Percentiles rank a stretch among this genome's conserved stretches.
Evolutionary conservation across 1,139 yeast genomes (phyloP).

Genomic region (Hansenula sp.): DNA sequence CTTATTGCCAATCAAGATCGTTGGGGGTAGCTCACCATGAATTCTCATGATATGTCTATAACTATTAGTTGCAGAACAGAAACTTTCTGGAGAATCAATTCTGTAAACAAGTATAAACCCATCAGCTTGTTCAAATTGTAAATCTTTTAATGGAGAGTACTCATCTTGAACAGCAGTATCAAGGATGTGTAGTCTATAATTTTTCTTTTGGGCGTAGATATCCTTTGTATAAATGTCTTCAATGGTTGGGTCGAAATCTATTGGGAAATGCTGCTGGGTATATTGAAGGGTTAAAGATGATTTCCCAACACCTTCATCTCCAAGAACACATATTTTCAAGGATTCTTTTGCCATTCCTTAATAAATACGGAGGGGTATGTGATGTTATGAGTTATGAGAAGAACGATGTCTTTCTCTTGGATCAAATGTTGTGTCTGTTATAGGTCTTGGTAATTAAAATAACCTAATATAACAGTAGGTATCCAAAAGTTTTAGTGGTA

Average conservation of each 20-base stretch:
- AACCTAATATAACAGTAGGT: too few relatives aligned
- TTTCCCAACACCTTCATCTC: constrained; percentile 79
- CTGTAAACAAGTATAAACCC: constrained; percentile 65
- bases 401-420: too few relatives aligned
- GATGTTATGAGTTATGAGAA: too few relatives aligned
- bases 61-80: constrained; percentile 8
- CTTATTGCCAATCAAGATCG: constrained; percentile 76
- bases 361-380: too few relatives aligned
- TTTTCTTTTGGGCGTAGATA: constrained; percentile 56
- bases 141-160: constrained; percentile 73
- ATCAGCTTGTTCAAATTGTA: constrained; percentile 75
- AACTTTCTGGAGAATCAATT: constrained; percentile 11
- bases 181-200: constrained; percentile 68
- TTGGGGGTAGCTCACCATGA: constrained; percentile 53
- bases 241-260: constrained; percentile 77
- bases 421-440: too few relatives aligned
- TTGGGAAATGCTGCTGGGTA: constrained; percentile 77
- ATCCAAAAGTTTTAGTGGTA: too few relatives aligned
- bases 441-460: too few relatives aligned
- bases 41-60: constrained; percentile 17
- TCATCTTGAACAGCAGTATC: constrained; percentile 90
- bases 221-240: constrained; percentile 75
- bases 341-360: background rate
- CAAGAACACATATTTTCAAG: constrained; percentile 45
- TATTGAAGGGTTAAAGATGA: constrained; percentile 78